These are phyloP conservation scores for Byssothecium circinans DNA, from an alignment of 2,329 filamentous ascomycete species.

Conservation along the genomic window DNA sequence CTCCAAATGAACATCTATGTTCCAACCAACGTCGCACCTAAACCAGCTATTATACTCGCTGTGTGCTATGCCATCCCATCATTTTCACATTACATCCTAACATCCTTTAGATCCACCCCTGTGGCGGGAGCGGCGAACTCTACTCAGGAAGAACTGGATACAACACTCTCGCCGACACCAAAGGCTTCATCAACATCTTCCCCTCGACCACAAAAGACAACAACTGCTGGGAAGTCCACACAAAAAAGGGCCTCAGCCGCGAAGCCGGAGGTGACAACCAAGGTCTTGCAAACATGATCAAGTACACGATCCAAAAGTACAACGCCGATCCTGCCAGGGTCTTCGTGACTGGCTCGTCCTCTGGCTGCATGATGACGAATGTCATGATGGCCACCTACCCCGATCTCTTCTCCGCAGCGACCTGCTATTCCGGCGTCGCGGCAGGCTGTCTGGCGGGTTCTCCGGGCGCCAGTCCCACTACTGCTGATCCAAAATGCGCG, in stretches of 20 bases:
- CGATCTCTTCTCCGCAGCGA: conserved; percentile 28
- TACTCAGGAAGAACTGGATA: conserved; percentile 21
- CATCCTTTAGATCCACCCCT: conserved; percentile 18
- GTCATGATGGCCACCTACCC: conserved; percentile 34
- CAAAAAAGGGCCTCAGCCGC: conserved; percentile 55
- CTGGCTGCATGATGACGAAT: conserved; percentile 39
- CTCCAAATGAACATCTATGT: conserved; percentile 58
- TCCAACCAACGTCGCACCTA: conserved; percentile 46
- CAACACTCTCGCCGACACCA: conserved; percentile 50
- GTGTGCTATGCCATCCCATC: conserved; percentile 45
- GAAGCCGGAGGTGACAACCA: conserved; percentile 59
- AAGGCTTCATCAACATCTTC: conserved; percentile 64
- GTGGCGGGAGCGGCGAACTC: conserved; percentile 43
- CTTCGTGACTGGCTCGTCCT: conserved; percentile 30
- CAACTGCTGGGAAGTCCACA: conserved; percentile 63
- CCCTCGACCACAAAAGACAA: conserved; percentile 54
- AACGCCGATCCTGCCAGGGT: conserved; percentile 54
- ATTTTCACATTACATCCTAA: too few species aligned
- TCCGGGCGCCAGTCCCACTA: conserved; percentile 6
- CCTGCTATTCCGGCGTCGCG: conserved; percentile 31
- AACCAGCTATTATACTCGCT: conserved; percentile 58
- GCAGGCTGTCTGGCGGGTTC: conserved; percentile 29
- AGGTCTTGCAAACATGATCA: conserved; percentile 61
- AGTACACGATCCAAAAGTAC: conserved; percentile 56
- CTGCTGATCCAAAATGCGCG: conserved; percentile 47